Evolutionary conservation across 2,329 filamentous ascomycete genomes (phyloP).

Genomic region (Achaetomium macrosporum): DNA sequence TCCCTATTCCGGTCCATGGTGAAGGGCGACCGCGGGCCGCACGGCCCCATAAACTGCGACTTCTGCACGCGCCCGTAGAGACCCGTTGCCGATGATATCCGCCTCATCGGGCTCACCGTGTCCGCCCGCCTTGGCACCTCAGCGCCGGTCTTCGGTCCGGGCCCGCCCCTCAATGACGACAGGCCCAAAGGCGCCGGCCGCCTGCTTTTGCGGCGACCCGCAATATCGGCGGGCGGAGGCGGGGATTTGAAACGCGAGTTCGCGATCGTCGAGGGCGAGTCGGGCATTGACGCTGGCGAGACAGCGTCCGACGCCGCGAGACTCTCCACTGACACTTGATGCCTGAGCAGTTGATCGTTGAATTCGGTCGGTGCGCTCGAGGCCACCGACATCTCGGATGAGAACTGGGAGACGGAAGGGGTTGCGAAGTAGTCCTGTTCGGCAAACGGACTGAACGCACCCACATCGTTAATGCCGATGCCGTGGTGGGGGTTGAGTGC

Average conservation of each 20-base stretch:
- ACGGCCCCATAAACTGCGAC: conserved; percentile 21
- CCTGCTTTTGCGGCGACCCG: conserved; percentile 46
- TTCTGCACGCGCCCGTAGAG: conserved; percentile 40
- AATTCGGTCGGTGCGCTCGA: conserved; percentile 2
- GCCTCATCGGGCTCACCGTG: conserved; percentile 44
- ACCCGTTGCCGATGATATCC: conserved; percentile 48
- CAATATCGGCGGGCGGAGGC: conserved; percentile 47
- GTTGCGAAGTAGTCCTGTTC: conserved; percentile 19
- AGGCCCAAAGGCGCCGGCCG: conserved; percentile 45
- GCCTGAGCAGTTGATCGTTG: conserved; percentile 10
- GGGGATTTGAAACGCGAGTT: conserved; percentile 43
- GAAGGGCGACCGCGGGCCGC: conserved; percentile 39
- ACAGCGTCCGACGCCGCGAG: conserved; percentile 25
- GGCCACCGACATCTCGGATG: conserved; percentile 18
- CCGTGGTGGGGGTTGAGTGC: conserved; percentile 3
- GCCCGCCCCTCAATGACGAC: conserved; percentile 38
- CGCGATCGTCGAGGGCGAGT: conserved; percentile 27
- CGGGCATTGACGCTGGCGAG: conserved; percentile 29
- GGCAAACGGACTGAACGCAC: conserved; percentile 14
- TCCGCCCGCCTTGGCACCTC: conserved; percentile 43
- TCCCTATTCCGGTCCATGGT: conserved; percentile 42
- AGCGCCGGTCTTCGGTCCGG: conserved; percentile 41
- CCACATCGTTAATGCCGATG: conserved; percentile 8
- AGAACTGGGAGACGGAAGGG: conserved; percentile 15
- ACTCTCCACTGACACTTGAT: conserved; percentile 17